Conservation (phyloP, 805 yeast genomes). For the Metschnikowia continentalis region DNA sequence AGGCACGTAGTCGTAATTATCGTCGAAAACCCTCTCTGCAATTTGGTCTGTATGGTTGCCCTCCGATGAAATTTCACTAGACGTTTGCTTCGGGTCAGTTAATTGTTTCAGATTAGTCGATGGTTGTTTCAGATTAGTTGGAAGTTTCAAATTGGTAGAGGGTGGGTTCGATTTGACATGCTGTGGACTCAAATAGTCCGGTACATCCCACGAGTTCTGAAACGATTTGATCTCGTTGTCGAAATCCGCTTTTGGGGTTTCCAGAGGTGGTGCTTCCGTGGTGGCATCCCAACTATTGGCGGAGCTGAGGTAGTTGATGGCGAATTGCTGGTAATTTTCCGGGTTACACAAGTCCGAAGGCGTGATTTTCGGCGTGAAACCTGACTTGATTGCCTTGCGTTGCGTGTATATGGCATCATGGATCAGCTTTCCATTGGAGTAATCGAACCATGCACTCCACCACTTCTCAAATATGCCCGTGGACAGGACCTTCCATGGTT, state of each 20-base stretch:
- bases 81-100: background rate
- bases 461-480: conserved; percentile 26
- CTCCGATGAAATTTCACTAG: background rate
- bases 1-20: conserved; percentile 26
- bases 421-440: conserved; percentile 25
- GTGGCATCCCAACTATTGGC: conserved; percentile 41
- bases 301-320: conserved; percentile 1
- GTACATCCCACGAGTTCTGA: conserved; percentile 28
- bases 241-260: conserved; percentile 7
- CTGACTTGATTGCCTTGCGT: background rate
- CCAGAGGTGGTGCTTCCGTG: conserved; percentile 37
- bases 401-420: conserved; percentile 15
- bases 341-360: conserved; percentile 31
- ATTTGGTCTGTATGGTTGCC: conserved; percentile 15
- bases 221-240: conserved; percentile 16
- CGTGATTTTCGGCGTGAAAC: conserved; percentile 1
- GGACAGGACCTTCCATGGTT: conserved; percentile 47
- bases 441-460: conserved; percentile 38
- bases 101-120: too few species aligned
- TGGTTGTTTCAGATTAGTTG: too few species aligned
- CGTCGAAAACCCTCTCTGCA: conserved; percentile 32
- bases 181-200: background rate
- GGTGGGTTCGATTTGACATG: too few species aligned
- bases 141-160: too few species aligned
- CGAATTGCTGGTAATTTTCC: conserved; percentile 24